Conservation (phyloP, 2,329 filamentous ascomycete genomes). For the Penicillium sp. region DNA sequence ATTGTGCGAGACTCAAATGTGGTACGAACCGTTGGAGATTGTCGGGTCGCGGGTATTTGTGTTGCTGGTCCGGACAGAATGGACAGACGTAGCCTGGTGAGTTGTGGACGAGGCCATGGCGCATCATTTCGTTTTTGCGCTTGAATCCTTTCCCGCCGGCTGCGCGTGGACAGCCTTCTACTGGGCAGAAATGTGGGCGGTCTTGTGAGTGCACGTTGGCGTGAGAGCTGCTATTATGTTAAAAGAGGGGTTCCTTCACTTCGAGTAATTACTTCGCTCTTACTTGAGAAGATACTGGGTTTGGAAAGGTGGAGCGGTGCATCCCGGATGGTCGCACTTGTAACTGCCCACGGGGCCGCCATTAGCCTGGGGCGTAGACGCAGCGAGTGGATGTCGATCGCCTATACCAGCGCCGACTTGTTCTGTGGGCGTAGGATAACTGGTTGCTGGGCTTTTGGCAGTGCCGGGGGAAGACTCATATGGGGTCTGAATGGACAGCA, state of each 20-base stretch:
- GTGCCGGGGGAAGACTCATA: slow-evolving; percentile 31
- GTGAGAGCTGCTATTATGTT: slow-evolving; percentile 41
- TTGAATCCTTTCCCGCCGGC: slow-evolving; percentile 65
- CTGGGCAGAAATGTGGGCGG: slow-evolving; percentile 62
- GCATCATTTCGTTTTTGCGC: slow-evolving; percentile 66
- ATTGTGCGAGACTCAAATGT: background rate
- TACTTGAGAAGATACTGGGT: slow-evolving; percentile 64
- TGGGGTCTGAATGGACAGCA: slow-evolving; percentile 27
- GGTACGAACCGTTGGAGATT: slow-evolving; percentile 79
- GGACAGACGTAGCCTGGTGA: slow-evolving; percentile 95
- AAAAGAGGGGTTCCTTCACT: background rate
- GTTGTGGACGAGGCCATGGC: slow-evolving; percentile 84
- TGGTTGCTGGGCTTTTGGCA: slow-evolving; percentile 35
- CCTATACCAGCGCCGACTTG: slow-evolving; percentile 21
- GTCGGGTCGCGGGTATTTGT: slow-evolving; percentile 91
- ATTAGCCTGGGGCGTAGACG: slow-evolving; percentile 25
- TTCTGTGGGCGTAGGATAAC: slow-evolving; percentile 43
- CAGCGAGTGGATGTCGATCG: slow-evolving; percentile 24
- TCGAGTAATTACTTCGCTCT: slow-evolving; percentile 25
- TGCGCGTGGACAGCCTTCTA: slow-evolving; percentile 55
- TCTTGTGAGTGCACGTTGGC: slow-evolving; percentile 61
- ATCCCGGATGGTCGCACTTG: slow-evolving; percentile 55
- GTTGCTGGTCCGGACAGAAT: slow-evolving; percentile 89
- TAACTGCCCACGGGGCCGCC: slow-evolving; percentile 36
- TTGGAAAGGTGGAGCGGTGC: slow-evolving; percentile 58